phyloP scores from a whole-genome alignment of 2,329 filamentous ascomycete species.

The Fusarium nurragi region DNA sequence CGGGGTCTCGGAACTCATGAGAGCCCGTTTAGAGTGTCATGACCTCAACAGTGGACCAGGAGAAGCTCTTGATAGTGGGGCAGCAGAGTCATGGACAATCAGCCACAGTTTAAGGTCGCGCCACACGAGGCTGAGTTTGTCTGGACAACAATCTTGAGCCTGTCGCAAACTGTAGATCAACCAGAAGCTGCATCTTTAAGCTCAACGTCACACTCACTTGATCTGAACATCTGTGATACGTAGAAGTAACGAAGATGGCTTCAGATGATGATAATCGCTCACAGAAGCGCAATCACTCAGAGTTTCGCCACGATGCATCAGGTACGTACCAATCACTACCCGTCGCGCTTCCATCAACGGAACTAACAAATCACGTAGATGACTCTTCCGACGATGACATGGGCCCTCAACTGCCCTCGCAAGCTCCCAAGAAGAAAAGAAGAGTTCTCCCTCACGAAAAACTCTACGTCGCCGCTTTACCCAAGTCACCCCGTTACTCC shows the following conservation, averaged over 20 bases:
- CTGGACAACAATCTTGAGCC: slow-evolving; percentile 22
- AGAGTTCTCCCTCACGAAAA: slow-evolving; percentile 93
- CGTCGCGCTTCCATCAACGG: not conserved
- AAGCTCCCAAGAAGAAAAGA: slow-evolving; percentile 88
- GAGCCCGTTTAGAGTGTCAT: slow-evolving; percentile 29
- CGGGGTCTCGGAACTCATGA: slow-evolving; percentile 31
- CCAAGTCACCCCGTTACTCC: slow-evolving; percentile 82
- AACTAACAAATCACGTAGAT: slow-evolving; percentile 51
- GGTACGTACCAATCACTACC: slow-evolving; percentile 49
- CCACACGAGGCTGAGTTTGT: slow-evolving; percentile 42
- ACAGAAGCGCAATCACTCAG: slow-evolving; percentile 64
- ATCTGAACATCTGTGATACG: not conserved
- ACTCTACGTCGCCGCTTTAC: slow-evolving; percentile 90
- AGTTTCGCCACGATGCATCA: slow-evolving; percentile 59
- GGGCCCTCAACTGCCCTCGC: slow-evolving; percentile 87
- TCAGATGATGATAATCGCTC: slow-evolving; percentile 48
- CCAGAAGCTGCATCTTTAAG: slow-evolving; percentile 2
- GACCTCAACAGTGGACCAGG: slow-evolving; percentile 36
- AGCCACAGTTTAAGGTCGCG: slow-evolving; percentile 36
- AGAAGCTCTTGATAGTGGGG: not conserved
- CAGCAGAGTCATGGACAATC: not conserved
- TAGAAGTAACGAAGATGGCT: slow-evolving; percentile 35
- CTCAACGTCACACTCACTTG: not conserved
- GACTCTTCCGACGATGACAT: slow-evolving; percentile 91
- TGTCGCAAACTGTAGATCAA: slow-evolving; percentile 20